phyloP scores from a whole-genome alignment of 495 filamentous ascomycete species.

The Pyrenopolyporus hunteri region DNA sequence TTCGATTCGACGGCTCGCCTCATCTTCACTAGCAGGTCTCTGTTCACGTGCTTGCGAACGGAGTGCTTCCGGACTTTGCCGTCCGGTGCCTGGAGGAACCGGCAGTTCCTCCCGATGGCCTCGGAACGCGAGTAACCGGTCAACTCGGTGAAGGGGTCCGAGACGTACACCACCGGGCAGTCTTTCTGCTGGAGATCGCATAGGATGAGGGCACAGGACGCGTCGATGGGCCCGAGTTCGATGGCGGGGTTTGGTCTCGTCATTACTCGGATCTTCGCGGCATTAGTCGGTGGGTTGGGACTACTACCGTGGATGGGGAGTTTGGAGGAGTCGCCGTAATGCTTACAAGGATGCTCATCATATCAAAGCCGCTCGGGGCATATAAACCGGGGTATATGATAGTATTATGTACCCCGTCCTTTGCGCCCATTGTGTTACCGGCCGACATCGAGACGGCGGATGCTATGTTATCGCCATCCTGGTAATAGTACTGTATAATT shows the following conservation, averaged over 20 bases:
- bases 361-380: constrained; percentile 51
- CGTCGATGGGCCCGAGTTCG: constrained; percentile 54
- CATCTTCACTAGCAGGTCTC: constrained; percentile 47
- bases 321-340: neutral
- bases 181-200: constrained; percentile 54
- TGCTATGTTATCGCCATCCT: neutral
- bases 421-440: neutral
- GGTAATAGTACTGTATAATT: constrained; percentile 18
- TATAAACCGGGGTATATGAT: constrained; percentile 58
- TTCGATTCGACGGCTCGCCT: constrained; percentile 46
- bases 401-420: constrained; percentile 41
- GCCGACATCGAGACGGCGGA: neutral
- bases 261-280: constrained; percentile 42
- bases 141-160: constrained; percentile 49
- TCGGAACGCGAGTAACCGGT: constrained; percentile 53
- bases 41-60: constrained; percentile 44
- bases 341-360: constrained; percentile 56
- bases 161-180: constrained; percentile 57
- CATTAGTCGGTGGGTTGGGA: constrained; percentile 1
- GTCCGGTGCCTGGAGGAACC: constrained; percentile 57
- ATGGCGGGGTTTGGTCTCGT: constrained; percentile 52
- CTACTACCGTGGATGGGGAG: too few relatives aligned
- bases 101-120: constrained; percentile 56
- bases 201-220: constrained; percentile 54
- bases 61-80: constrained; percentile 41